phyloP scores from a whole-genome alignment of 805 yeast genomes.

The Barnettozyma vustinii region DNA sequence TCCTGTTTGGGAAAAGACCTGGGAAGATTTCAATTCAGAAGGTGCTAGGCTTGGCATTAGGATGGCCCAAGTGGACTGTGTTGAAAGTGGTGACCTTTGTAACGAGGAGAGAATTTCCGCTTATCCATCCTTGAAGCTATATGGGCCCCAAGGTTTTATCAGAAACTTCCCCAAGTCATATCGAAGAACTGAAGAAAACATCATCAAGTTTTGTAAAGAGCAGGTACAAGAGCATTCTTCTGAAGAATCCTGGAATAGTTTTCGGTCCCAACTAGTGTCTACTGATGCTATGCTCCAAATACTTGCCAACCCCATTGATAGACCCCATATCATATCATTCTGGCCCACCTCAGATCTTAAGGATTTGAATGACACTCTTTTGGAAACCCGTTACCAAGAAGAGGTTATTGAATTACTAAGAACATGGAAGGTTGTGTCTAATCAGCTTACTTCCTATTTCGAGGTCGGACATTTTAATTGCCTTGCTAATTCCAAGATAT shows the following conservation, averaged over 20 bases:
- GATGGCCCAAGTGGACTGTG: constrained; percentile 80
- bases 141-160: constrained; percentile 48
- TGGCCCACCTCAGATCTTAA: constrained; percentile 52
- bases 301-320: constrained; percentile 35
- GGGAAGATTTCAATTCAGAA: constrained; percentile 41
- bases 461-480: constrained; percentile 59
- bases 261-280: constrained; percentile 35
- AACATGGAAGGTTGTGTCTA: constrained; percentile 54
- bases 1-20: constrained; percentile 77
- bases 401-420: constrained; percentile 47
- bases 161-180: constrained; percentile 43
- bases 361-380: constrained; percentile 32
- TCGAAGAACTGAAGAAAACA: constrained; percentile 41
- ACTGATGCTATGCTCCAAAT: constrained; percentile 40
- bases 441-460: constrained; percentile 36
- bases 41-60: constrained; percentile 39
- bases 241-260: constrained; percentile 33
- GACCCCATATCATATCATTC: constrained; percentile 56
- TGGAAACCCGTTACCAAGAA: constrained; percentile 39
- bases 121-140: constrained; percentile 72
- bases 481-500: constrained; percentile 41
- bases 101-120: constrained; percentile 50
- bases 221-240: constrained; percentile 43
- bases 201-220: constrained; percentile 49
- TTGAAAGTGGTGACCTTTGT: constrained; percentile 84